Conservation (phyloP, 1,284 basidiomycete species). For the Cutaneotrichosporon sp. region DNA sequence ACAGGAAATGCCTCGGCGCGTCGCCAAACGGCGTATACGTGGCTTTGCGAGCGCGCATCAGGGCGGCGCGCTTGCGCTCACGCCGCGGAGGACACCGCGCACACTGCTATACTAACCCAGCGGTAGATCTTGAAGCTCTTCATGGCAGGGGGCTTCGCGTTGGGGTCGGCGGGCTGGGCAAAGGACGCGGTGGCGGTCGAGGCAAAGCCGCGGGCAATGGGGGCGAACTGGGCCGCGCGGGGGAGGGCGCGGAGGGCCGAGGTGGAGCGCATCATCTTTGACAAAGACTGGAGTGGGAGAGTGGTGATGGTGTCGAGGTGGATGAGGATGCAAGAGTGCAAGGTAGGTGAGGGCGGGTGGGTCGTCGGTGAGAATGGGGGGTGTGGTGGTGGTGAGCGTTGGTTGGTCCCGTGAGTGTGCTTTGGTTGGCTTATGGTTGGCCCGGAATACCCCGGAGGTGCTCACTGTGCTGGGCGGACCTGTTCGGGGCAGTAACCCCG, state of each 20-base stretch:
- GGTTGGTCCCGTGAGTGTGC: background rate
- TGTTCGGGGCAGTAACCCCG: background rate
- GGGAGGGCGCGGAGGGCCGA: constrained; percentile 17
- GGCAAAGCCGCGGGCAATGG: constrained; percentile 29
- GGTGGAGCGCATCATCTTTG: constrained; percentile 19
- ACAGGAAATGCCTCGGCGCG: background rate
- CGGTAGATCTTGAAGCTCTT: constrained; percentile 97
- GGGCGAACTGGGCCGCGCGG: constrained; percentile 8
- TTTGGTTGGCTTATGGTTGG: background rate
- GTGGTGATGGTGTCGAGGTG: constrained; percentile 2
- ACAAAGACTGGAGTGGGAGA: background rate
- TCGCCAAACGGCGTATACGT: too few relatives aligned
- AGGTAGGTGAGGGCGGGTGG: background rate
- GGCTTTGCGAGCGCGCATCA: background rate
- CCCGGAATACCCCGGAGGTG: background rate
- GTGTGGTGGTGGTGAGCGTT: background rate
- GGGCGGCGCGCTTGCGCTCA: too few relatives aligned
- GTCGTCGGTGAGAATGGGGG: background rate
- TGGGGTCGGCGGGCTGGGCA: constrained; percentile 29
- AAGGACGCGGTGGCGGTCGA: constrained; percentile 27
- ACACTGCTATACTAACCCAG: constrained; percentile 74
- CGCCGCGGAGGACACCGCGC: too few relatives aligned
- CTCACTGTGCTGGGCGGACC: background rate
- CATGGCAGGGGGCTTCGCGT: constrained; percentile 47
- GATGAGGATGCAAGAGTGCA: background rate